These are phyloP conservation scores for Talaromyces sp. DNA, from an alignment of 2,329 filamentous ascomycete species.

Conservation along the genomic window DNA sequence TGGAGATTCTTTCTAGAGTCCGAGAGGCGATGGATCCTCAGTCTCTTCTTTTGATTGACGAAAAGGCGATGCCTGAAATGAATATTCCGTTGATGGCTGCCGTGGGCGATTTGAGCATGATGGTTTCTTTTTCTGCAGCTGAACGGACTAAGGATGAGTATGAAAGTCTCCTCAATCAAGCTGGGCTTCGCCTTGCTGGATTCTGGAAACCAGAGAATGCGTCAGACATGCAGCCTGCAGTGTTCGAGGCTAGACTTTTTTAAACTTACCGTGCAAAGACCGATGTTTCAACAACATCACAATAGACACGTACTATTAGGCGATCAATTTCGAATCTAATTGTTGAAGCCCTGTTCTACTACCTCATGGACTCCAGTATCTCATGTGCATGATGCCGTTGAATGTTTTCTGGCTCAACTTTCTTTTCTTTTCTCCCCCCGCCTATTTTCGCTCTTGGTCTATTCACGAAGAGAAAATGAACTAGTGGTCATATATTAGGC, in stretches of 20 bases:
- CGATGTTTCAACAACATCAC: no score
- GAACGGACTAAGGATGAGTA: constrained; percentile 6
- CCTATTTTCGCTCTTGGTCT: no score
- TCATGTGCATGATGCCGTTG: no score
- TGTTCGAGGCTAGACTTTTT: constrained; percentile 1
- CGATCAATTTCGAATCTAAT: no score
- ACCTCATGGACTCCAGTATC: no score
- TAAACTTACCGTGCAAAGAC: no score
- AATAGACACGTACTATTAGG: no score
- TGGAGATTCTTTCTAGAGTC: not conserved
- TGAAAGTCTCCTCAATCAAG: not conserved
- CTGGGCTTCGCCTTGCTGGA: not conserved
- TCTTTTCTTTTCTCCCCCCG: no score
- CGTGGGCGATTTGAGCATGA: constrained; percentile 10
- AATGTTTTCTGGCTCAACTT: no score
- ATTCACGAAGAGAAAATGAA: no score
- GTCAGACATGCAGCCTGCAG: not conserved
- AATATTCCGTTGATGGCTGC: constrained; percentile 9
- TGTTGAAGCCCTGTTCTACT: no score
- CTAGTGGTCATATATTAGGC: no score
- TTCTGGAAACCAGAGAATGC: constrained; percentile 2
- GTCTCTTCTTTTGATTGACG: constrained; percentile 3
- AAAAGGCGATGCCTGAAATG: constrained; percentile 3
- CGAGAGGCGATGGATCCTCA: constrained; percentile 2
- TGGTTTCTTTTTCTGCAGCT: constrained; percentile 4